A percentile compares a stretch with the other conserved stretches of the same genome.
phyloP scores from a whole-genome alignment of 495 filamentous ascomycete species.

The Daldinia vernicosa region DNA sequence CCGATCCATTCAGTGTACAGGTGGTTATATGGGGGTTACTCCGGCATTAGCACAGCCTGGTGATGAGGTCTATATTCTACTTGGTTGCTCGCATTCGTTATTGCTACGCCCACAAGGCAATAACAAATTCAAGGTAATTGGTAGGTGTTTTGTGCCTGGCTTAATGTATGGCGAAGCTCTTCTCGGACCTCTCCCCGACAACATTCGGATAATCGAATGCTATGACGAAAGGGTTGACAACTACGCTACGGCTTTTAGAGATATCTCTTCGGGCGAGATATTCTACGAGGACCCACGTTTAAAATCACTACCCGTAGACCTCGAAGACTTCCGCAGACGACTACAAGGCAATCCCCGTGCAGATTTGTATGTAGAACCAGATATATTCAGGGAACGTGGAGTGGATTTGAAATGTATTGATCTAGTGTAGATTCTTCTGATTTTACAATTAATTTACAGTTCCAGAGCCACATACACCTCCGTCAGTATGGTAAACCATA shows the following conservation, averaged over 20 bases:
- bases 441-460: neutral
- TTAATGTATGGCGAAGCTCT: slow-evolving; percentile 11
- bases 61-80: slow-evolving; percentile 18
- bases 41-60: slow-evolving; percentile 2
- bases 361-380: neutral
- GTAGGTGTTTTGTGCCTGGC: slow-evolving; percentile 12
- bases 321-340: slow-evolving; percentile 5
- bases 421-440: neutral
- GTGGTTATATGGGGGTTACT: slow-evolving; percentile 8
- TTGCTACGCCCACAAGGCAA: slow-evolving; percentile 16
- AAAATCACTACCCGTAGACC: slow-evolving; percentile 8
- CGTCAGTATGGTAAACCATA: no score
- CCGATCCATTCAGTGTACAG: slow-evolving; percentile 2
- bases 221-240: neutral
- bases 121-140: slow-evolving; percentile 11
- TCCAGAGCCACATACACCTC: no score
- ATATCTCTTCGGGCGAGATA: slow-evolving; percentile 2
- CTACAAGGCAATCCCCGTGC: neutral
- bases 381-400: neutral
- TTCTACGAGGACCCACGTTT: slow-evolving; percentile 21
- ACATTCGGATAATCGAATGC: neutral
- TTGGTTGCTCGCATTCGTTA: slow-evolving; percentile 8
- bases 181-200: slow-evolving; percentile 21
- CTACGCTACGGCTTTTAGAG: neutral
- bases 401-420: slow-evolving; percentile 1